phyloP scores from a whole-genome alignment of 108 stramenopile species.

The Cylindrotheca closterium region DNA sequence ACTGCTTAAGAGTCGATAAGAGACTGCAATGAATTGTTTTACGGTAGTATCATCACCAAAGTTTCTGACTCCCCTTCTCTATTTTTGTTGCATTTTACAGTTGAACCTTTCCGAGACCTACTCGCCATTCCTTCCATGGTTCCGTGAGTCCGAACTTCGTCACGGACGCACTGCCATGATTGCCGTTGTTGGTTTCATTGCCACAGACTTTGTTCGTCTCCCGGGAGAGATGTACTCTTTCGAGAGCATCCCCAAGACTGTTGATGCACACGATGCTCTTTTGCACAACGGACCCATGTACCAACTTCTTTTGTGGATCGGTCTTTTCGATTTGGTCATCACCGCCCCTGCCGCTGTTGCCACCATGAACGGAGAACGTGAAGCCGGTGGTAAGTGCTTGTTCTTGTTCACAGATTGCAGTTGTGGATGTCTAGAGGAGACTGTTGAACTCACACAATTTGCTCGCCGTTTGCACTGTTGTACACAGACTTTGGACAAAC shows the following conservation, averaged over 20 bases:
- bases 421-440: too few relatives aligned
- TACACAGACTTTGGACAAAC: conserved; percentile 22
- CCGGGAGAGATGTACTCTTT: conserved; percentile 85
- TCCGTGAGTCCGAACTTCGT: conserved; percentile 84
- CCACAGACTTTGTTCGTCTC: conserved; percentile 82
- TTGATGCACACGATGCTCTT: conserved; percentile 84
- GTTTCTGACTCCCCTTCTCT: background rate
- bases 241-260: conserved; percentile 77
- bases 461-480: background rate
- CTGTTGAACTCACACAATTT: too few relatives aligned
- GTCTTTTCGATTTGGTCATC: conserved; percentile 41
- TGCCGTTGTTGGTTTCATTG: conserved; percentile 82
- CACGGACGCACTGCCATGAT: conserved; percentile 90
- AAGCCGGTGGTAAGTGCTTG: conserved; percentile 51
- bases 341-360: conserved; percentile 64
- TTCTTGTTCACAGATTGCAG: background rate
- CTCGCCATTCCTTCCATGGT: conserved; percentile 61
- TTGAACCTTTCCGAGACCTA: conserved; percentile 14
- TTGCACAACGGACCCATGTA: conserved; percentile 62
- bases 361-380: conserved; percentile 71
- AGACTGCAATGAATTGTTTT: background rate
- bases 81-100: conserved; percentile 2
- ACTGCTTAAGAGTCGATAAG: background rate
- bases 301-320: conserved; percentile 79
- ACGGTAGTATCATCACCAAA: background rate